These are phyloP conservation scores for Senna siamea DNA, from an alignment of 306 rosid genomes.

Conservation along the genomic window DNA sequence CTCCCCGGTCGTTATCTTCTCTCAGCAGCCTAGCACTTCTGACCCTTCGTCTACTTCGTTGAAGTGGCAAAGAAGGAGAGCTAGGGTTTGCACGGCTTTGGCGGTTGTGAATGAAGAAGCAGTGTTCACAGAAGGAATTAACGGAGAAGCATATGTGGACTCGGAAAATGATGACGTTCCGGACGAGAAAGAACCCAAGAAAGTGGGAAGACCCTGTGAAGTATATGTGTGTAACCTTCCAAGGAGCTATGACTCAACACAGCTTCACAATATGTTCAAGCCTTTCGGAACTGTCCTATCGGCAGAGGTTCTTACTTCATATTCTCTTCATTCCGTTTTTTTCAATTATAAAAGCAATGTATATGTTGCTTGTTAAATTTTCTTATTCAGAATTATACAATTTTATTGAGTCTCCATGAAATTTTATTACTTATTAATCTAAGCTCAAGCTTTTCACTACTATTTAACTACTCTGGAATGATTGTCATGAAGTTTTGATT, in stretches of 20 bases:
- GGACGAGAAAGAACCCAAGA: conserved; percentile 25
- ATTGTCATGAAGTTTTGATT: background rate
- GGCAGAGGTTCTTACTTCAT: conserved; percentile 48
- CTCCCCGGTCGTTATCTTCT: background rate
- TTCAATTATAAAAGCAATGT: background rate
- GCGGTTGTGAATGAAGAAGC: conserved; percentile 41
- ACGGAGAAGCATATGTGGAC: conserved; percentile 20
- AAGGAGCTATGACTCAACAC: conserved; percentile 53
- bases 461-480: background rate
- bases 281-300: conserved; percentile 63
- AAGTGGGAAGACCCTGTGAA: conserved; percentile 48
- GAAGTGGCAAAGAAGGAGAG: background rate
- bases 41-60: background rate
- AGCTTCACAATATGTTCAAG: conserved; percentile 56
- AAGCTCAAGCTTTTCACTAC: background rate
- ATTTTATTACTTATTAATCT: background rate
- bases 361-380: background rate
- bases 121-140: conserved; percentile 5
- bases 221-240: conserved; percentile 75
- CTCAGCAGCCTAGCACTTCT: background rate
- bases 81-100: conserved; percentile 30
- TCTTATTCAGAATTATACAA: background rate
- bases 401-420: too few relatives aligned
- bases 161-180: conserved; percentile 34
- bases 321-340: background rate